phyloP scores from a whole-genome alignment of 2,329 filamentous ascomycete species.

The Aspergillus proliferans region DNA sequence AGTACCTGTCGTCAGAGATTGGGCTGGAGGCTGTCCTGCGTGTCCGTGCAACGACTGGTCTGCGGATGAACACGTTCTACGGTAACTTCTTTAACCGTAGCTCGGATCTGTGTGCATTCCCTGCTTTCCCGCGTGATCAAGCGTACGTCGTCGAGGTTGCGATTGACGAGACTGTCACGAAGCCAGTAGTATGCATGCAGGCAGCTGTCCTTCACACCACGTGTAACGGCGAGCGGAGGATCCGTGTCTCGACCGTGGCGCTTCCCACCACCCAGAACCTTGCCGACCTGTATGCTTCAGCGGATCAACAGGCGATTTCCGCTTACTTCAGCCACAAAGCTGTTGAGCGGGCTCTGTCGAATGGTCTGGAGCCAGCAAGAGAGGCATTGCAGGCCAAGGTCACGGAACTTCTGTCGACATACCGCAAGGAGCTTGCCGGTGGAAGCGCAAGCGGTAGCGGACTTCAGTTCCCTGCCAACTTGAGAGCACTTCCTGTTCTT shows the following conservation, averaged over 20 bases:
- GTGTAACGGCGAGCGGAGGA: conserved; percentile 92
- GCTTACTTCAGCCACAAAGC: conserved; percentile 97
- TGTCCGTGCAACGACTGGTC: conserved; percentile 86
- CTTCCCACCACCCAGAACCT: conserved; percentile 88
- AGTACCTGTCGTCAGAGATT: conserved; percentile 94
- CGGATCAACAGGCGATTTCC: conserved; percentile 87
- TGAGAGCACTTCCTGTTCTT: conserved; percentile 78
- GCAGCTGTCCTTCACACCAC: conserved; percentile 94
- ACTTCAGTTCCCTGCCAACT: conserved; percentile 87
- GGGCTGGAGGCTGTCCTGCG: conserved; percentile 92
- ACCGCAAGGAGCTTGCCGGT: conserved; percentile 92
- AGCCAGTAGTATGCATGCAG: conserved; percentile 88
- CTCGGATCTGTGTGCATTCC: conserved; percentile 95
- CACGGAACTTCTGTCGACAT: conserved; percentile 86
- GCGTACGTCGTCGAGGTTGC: conserved; percentile 97
- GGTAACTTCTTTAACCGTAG: conserved; percentile 99
- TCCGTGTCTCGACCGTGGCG: conserved; percentile 86
- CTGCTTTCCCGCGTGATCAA: conserved; percentile 93
- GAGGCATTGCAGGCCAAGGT: conserved; percentile 89
- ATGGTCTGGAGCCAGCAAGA: conserved; percentile 80
- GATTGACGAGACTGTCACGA: conserved; percentile 89
- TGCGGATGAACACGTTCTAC: conserved; percentile 97
- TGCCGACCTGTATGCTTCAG: conserved; percentile 87
- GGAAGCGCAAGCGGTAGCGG: conserved; percentile 91
- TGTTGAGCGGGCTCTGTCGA: conserved; percentile 80